Percentiles rank a stretch among this genome's conserved stretches.
Conservation (phyloP, 768 basidiomycete genomes). For the Tricholoma sp. region DNA sequence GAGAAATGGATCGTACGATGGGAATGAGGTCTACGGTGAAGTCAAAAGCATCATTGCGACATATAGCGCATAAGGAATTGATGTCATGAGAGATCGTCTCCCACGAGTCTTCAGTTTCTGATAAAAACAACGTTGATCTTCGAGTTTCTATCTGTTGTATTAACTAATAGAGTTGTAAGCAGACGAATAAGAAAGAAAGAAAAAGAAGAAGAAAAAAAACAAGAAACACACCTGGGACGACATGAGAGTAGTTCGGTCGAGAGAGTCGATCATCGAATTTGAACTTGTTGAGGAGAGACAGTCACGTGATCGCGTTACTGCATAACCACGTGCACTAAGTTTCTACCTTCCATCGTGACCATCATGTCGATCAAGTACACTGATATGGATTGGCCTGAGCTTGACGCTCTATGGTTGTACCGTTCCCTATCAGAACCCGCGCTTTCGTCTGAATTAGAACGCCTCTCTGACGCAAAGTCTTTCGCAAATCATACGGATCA, state of each 20-base stretch:
- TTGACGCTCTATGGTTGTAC: conserved; percentile 28
- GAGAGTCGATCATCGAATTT: no score
- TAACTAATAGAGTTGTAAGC: neutral
- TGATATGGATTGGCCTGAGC: conserved; percentile 32
- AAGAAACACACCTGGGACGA: neutral
- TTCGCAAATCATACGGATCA: conserved; percentile 28
- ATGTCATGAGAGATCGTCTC: conserved; percentile 11
- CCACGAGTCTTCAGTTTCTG: conserved; percentile 19
- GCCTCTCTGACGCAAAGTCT: conserved; percentile 29
- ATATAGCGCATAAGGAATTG: conserved; percentile 6
- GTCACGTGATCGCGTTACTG: conserved; percentile 12
- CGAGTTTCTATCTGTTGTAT: conserved; percentile 8
- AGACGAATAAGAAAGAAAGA: neutral
- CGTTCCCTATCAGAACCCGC: conserved; percentile 37
- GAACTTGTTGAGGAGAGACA: no score
- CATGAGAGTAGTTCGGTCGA: no score
- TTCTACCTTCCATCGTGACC: neutral
- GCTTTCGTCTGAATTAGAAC: conserved; percentile 35
- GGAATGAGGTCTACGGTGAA: conserved; percentile 12
- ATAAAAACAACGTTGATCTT: conserved; percentile 6
- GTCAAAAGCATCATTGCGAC: conserved; percentile 14
- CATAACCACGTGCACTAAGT: neutral
- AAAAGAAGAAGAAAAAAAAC: neutral
- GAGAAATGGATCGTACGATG: conserved; percentile 13
- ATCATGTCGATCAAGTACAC: conserved; percentile 24